These are phyloP conservation scores for Fraxinus sp. DNA, from an alignment of 305 asterid species.

Conservation along the genomic window DNA sequence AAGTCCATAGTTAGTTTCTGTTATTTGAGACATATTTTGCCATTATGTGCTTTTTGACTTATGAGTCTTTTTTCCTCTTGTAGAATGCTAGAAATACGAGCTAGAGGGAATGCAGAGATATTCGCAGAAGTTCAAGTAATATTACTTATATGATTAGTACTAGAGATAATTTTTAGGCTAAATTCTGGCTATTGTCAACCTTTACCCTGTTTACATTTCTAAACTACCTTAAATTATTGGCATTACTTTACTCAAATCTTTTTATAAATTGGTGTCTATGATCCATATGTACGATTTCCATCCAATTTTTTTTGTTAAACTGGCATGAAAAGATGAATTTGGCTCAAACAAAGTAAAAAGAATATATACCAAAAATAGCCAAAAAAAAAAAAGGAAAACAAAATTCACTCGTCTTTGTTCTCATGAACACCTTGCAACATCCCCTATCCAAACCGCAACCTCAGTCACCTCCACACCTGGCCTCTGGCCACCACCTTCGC, in stretches of 20 bases:
- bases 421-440: background rate
- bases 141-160: background rate
- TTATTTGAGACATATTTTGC: background rate
- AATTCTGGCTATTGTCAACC: background rate
- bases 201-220: background rate
- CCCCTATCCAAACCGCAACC: background rate
- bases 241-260: background rate
- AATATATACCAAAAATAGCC: background rate
- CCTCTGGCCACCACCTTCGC: background rate
- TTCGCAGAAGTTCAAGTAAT: background rate
- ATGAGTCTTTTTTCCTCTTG: conserved; percentile 8
- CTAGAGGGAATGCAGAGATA: conserved; percentile 17
- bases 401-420: background rate
- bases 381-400: background rate
- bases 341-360: background rate
- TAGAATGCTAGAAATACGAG: conserved; percentile 33
- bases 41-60: conserved; percentile 5
- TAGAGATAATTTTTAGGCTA: background rate
- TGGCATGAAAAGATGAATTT: background rate
- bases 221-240: background rate
- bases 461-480: too few relatives aligned
- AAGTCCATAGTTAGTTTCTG: conserved; percentile 24
- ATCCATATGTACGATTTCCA: background rate
- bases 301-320: background rate
- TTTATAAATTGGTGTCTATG: background rate